These are phyloP conservation scores for Nothophytophthora sp. DNA, from an alignment of 352 stramenopile genomes.

Conservation along the genomic window DNA sequence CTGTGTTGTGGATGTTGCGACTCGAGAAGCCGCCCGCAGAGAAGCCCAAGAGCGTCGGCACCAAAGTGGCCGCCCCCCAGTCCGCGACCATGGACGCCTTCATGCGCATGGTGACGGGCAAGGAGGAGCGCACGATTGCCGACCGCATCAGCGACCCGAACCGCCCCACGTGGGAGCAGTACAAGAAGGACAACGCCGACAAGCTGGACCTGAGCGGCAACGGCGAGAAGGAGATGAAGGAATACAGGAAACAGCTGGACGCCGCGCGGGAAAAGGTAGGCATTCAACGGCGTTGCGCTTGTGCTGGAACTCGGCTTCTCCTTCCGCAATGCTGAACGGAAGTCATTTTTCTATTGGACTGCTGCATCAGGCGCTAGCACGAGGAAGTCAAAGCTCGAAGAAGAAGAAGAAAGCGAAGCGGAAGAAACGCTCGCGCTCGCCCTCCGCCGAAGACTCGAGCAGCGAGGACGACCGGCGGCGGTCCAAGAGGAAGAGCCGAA, in stretches of 20 bases:
- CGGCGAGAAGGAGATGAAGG: slow-evolving; percentile 94
- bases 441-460: slow-evolving; percentile 47
- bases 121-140: slow-evolving; percentile 93
- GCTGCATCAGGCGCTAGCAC: slow-evolving; percentile 71
- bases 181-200: slow-evolving; percentile 96
- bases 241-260: slow-evolving; percentile 93
- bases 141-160: slow-evolving; percentile 94
- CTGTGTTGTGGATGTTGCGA: not conserved
- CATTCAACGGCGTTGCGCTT: too few relatives aligned
- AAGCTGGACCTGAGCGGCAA: slow-evolving; percentile 89
- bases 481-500: slow-evolving; percentile 66
- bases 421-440: slow-evolving; percentile 58
- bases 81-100: slow-evolving; percentile 94
- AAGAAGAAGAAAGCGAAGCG: slow-evolving; percentile 88
- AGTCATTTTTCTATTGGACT: too few relatives aligned
- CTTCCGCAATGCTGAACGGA: too few relatives aligned
- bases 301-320: too few relatives aligned
- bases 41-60: slow-evolving; percentile 15
- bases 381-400: slow-evolving; percentile 61
- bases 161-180: slow-evolving; percentile 95
- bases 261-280: slow-evolving; percentile 85
- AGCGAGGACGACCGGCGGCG: slow-evolving; percentile 50
- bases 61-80: slow-evolving; percentile 16
- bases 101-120: slow-evolving; percentile 92
- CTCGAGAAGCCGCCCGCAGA: slow-evolving; percentile 15